Percentiles rank a stretch among this genome's conserved stretches.
Conservation (phyloP, 148 eudicot genomes). For the Fagopyrum esculentum region DNA sequence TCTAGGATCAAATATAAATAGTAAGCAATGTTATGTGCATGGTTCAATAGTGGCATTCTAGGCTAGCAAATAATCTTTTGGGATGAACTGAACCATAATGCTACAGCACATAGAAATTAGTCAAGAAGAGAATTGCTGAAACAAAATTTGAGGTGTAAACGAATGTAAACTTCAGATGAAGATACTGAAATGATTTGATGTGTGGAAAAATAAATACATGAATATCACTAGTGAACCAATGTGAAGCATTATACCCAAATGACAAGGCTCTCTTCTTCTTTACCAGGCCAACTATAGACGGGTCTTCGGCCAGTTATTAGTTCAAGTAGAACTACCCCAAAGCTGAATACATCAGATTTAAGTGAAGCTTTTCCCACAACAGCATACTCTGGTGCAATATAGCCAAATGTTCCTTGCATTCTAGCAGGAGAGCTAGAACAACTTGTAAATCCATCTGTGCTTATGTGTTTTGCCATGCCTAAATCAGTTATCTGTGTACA, state of each 20-base stretch:
- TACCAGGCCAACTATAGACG: slow-evolving; percentile 42
- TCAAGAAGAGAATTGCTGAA: not conserved
- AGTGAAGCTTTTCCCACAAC: slow-evolving; percentile 78
- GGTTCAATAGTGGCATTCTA: no score
- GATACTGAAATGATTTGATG: not conserved
- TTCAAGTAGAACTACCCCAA: slow-evolving; percentile 97
- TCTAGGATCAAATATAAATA: no score
- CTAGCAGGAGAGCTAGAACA: slow-evolving; percentile 84
- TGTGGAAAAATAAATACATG: not conserved
- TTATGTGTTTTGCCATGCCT: slow-evolving; percentile 83
- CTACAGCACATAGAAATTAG: not conserved
- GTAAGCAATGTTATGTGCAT: no score
- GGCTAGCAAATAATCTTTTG: not conserved
- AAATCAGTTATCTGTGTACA: slow-evolving; percentile 79
- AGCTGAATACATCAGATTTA: slow-evolving; percentile 96
- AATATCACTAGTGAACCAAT: not conserved
- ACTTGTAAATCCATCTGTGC: slow-evolving; percentile 59
- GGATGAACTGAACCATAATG: not conserved
- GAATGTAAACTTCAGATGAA: not conserved
- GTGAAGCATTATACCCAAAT: slow-evolving; percentile 58
- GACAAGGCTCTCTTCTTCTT: slow-evolving; percentile 87
- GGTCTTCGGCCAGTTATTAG: slow-evolving; percentile 78
- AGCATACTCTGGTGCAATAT: slow-evolving; percentile 96
- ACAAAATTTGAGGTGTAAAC: not conserved
- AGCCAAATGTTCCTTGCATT: slow-evolving; percentile 98